Percentiles rank a stretch among this genome's conserved stretches.
Evolutionary conservation across 768 basidiomycete genomes (phyloP).

Genomic region (Mycena olivaceomarginata): DNA sequence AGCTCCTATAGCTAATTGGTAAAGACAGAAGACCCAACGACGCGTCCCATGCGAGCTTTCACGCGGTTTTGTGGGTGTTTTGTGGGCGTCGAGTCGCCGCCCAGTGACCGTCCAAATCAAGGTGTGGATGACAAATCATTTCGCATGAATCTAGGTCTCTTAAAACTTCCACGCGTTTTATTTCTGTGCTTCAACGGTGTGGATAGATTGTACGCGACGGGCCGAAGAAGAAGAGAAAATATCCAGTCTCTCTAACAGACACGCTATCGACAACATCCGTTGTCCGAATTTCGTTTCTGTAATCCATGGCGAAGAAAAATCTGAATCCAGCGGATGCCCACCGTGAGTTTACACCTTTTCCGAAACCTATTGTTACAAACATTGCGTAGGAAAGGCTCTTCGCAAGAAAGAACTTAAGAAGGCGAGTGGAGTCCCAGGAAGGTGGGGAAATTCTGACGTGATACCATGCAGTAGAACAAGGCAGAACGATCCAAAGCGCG

Average conservation of each 20-base stretch:
- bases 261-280: not conserved
- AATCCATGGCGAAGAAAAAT: conserved; percentile 88
- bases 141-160: too few relatives aligned
- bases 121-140: not conserved
- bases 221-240: too few relatives aligned
- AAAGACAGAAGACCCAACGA: not conserved
- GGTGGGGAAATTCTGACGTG: conserved; percentile 44
- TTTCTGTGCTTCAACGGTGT: not conserved
- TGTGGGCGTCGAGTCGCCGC: not conserved
- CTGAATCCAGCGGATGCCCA: conserved; percentile 96
- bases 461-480: conserved; percentile 88
- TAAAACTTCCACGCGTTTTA: not conserved
- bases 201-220: not conserved
- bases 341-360: conserved; percentile 71
- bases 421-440: conserved; percentile 64
- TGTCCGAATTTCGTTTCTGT: not conserved
- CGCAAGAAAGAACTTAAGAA: conserved; percentile 97
- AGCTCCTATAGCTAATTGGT: not conserved
- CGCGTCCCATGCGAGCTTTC: conserved; percentile 7
- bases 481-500: conserved; percentile 85
- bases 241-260: not conserved
- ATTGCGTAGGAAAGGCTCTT: conserved; percentile 86
- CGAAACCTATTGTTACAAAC: conserved; percentile 22
- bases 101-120: not conserved
- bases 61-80: not conserved